Conservation (phyloP, 2,329 filamentous ascomycete genomes). For the Botrytis tulipae region DNA sequence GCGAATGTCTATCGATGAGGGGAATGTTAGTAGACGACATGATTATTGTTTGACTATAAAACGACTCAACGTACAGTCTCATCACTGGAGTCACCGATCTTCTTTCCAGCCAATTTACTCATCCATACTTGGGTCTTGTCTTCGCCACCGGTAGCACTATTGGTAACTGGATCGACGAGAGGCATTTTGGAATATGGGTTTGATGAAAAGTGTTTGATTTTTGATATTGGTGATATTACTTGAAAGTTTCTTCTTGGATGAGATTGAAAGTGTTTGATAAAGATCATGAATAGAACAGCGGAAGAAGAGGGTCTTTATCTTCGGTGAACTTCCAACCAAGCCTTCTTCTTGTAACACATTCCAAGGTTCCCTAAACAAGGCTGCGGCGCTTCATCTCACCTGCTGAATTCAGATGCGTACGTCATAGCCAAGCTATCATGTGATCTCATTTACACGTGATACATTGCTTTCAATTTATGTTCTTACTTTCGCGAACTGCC, state of each 20-base stretch:
- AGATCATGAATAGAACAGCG: background rate
- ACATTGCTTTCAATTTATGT: background rate
- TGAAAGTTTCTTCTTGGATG: background rate
- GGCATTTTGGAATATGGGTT: slow-evolving; percentile 51
- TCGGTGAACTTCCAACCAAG: background rate
- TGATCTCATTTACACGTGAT: background rate
- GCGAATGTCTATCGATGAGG: slow-evolving; percentile 52
- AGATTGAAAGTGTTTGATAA: slow-evolving; percentile 13
- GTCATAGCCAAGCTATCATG: slow-evolving; percentile 5
- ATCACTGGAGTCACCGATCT: slow-evolving; percentile 51
- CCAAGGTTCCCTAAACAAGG: background rate
- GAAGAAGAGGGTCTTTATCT: slow-evolving; percentile 1
- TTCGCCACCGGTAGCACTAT: slow-evolving; percentile 37
- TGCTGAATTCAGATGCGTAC: slow-evolving; percentile 8
- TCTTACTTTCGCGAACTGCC: background rate
- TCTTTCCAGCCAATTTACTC: slow-evolving; percentile 64
- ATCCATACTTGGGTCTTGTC: slow-evolving; percentile 55
- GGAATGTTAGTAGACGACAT: slow-evolving; percentile 5
- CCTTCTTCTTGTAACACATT: background rate
- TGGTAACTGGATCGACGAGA: slow-evolving; percentile 62
- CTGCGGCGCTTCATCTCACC: slow-evolving; percentile 1
- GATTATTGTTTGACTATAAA: background rate
- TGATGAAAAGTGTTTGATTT: slow-evolving; percentile 23
- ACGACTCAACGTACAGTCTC: slow-evolving; percentile 50
- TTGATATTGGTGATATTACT: background rate